Conservation (phyloP, 352 stramenopile genomes). For the Discostella stelligera region DNA sequence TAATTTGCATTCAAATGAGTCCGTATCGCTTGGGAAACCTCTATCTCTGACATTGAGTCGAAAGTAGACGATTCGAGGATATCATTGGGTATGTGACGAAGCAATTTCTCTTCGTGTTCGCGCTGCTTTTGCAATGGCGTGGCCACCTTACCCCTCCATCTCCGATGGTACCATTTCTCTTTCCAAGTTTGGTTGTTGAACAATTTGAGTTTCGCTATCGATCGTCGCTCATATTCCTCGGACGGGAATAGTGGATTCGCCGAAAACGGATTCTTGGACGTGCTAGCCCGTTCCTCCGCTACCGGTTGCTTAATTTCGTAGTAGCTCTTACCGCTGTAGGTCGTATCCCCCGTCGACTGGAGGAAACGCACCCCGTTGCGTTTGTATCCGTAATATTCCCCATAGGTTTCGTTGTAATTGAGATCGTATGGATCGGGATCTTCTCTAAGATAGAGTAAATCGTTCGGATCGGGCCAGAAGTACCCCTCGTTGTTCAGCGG, state of each 20-base stretch:
- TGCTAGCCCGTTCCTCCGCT: slow-evolving; percentile 13
- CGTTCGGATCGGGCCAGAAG: slow-evolving; percentile 50
- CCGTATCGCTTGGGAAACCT: slow-evolving; percentile 38
- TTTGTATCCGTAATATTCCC: slow-evolving; percentile 30
- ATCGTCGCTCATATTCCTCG: slow-evolving; percentile 45
- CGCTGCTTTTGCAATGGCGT: slow-evolving; percentile 19
- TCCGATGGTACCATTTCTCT: slow-evolving; percentile 46
- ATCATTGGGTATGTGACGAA: slow-evolving; percentile 35
- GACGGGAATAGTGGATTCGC: slow-evolving; percentile 37
- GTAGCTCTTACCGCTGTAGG: slow-evolving; percentile 23
- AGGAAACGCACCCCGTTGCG: slow-evolving; percentile 26
- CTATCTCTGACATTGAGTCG: slow-evolving; percentile 39
- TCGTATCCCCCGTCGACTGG: slow-evolving; percentile 7
- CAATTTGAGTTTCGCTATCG: slow-evolving; percentile 31
- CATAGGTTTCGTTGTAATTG: slow-evolving; percentile 31
- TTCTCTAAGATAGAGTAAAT: slow-evolving; percentile 54
- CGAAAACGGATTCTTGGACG: slow-evolving; percentile 47
- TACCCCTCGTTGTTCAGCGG: slow-evolving; percentile 48
- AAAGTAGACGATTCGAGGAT: slow-evolving; percentile 44
- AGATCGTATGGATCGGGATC: slow-evolving; percentile 49
- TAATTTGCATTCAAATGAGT: slow-evolving; percentile 37
- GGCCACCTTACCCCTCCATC: slow-evolving; percentile 38
- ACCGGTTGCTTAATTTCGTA: slow-evolving; percentile 9
- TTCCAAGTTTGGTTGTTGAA: slow-evolving; percentile 56
- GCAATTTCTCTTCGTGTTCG: slow-evolving; percentile 33